Base-by-base conservation (phyloP, 2,329 filamentous ascomycete genomes). In the Diaporthe eres region DNA sequence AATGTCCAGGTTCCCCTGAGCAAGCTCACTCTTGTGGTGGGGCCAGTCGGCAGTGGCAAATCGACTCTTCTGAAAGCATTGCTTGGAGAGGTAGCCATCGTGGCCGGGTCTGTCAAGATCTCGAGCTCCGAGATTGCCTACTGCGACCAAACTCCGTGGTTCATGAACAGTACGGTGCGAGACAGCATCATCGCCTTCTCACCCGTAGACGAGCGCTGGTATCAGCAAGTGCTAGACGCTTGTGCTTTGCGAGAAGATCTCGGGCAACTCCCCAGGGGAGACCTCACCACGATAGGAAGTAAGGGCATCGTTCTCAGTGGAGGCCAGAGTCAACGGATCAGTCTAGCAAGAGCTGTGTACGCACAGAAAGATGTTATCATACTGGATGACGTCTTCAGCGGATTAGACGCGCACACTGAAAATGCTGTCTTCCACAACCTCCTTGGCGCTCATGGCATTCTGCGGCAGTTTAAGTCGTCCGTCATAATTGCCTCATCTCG, bases 371-470 rank as follows among this genome's bases (percentile, higher is more conserved):
- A 83, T 1, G 80, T 88, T 0, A 22, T 87, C 1, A 44, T 90
- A 3, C 78, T 90, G 1, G 88, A 90, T 74, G 87, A 90, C 72
- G 80, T 84, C 0, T 84, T 89, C 53, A 86, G 86, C 63, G 85
- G 84, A 0, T 81, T 89, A 4, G 88, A 89, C 74, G 81, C 82
- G 1, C 80, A 83, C 9, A 90, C 88, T 0, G 82, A 86, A 17
- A 78, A 83, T 12, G 77, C 81, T 2, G 81, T 90, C 10, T 86
- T 89, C 47, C 78, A 84, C 15, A 81, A 82, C 10, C 80, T 90
- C 0, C 79, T 90, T 12, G 84, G 85, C 0, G 47, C 77, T 0
- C 74, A 80, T 6, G 88, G 89, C 0, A 74, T 90, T 1, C 79
- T 89, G 1, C 83, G 83, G 15, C 80, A 79, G 19, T 78, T 81